Base-by-base conservation (phyloP, 257 asterid species). In the Cinchona pubescens region DNA sequence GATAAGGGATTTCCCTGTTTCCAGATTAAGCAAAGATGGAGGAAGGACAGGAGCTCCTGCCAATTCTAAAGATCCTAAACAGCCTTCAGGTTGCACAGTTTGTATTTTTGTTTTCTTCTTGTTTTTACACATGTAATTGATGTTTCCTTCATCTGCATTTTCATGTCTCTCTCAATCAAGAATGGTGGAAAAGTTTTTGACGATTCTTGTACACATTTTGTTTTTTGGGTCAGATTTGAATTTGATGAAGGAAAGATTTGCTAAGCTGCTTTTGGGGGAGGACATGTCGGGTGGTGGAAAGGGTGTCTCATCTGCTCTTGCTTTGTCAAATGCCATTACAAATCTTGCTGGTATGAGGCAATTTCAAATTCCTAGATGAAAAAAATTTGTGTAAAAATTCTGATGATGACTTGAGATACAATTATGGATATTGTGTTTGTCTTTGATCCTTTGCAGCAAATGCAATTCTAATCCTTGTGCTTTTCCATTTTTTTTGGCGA, bases 211-310 rank as follows among this genome's bases (percentile, higher is more conserved):
- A 34, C 7, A 48, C 1, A 42, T 30, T 40, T 32, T 61, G 30
- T 34, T 64, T 76, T 78, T 67, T 72, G 76, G 69, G 56, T 18
- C 74, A 92, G 98, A 93, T 58, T 69, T 88, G 84, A 93, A 91
- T 7, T 49, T 79, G 85, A 90, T 93, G 93, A 93, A 87, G 85
- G 96, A 91, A 82, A 89, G 80, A 79, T 91, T 85, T 68, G 82
- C 95, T 1, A 93, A 93, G 85, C 89, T 93, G 55, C 96, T 92
- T 14, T 70, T 92, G 59, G 98, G 98, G 61, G 98, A 91, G 75
- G 98, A 93, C 77, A 93, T 91, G 97, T 93, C 98, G 1, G 98
- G 98, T 43, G 92, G 97, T 16, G 98, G 97, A 55, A 90, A 90
- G 83, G 98, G 98, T 30, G 98, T 92, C 82, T 86, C 98, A 64